These are phyloP conservation scores for Talaromyces atroroseus DNA, from an alignment of 2,329 filamentous ascomycete species.

Conservation along the genomic window DNA sequence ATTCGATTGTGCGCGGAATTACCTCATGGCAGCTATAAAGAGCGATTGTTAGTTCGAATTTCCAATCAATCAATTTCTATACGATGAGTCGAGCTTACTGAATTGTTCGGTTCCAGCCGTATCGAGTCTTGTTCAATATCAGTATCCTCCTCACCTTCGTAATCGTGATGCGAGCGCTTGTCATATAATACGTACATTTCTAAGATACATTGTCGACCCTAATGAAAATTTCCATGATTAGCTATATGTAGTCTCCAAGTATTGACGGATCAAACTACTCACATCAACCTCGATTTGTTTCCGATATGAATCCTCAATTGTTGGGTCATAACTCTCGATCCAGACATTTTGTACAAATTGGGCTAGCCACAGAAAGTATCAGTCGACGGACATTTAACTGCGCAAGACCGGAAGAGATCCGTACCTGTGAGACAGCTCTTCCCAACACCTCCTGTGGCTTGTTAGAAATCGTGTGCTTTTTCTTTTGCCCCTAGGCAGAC, in stretches of 20 bases:
- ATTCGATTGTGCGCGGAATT: constrained; percentile 17
- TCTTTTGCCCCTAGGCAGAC: constrained; percentile 10
- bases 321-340: constrained; percentile 87
- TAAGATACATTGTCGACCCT: constrained; percentile 82
- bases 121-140: constrained; percentile 57
- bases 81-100: constrained; percentile 55
- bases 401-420: constrained; percentile 18
- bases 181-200: constrained; percentile 65
- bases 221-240: constrained; percentile 24
- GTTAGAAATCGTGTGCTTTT: constrained; percentile 6
- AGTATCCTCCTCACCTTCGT: constrained; percentile 10
- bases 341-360: constrained; percentile 93
- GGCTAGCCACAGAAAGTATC: constrained; percentile 45
- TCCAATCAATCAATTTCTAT: neutral
- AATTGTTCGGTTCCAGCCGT: constrained; percentile 91
- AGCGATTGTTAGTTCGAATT: neutral
- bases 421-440: constrained; percentile 88
- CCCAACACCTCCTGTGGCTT: constrained; percentile 68
- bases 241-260: neutral
- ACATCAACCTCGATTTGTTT: constrained; percentile 89
- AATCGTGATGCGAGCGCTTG: neutral
- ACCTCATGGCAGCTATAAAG: constrained; percentile 53
- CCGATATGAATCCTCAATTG: constrained; percentile 81
- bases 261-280: constrained; percentile 36
- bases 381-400: neutral